Evolutionary conservation across 2,329 filamentous ascomycete genomes (phyloP).

Genomic region (Venturia carpophila): DNA sequence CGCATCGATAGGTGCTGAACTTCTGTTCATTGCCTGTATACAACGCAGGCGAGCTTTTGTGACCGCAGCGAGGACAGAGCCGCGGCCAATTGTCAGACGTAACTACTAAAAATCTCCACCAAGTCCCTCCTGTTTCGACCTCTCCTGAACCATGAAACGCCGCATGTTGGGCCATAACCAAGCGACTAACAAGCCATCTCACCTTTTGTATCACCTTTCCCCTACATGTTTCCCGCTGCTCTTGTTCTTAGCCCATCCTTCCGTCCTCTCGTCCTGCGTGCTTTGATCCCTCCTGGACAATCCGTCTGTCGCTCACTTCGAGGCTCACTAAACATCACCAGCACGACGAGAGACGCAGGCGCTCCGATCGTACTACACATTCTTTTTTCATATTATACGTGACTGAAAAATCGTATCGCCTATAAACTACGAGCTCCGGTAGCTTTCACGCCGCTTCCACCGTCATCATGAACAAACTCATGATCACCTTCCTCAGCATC

Average conservation of each 20-base stretch:
- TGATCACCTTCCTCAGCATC: slow-evolving; percentile 43
- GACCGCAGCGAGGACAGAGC: not conserved
- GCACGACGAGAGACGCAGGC: slow-evolving; percentile 17
- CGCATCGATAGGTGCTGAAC: not conserved
- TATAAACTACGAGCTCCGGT: slow-evolving; percentile 3
- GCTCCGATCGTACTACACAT: slow-evolving; percentile 6
- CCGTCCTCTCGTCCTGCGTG: not conserved
- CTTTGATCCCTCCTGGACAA: slow-evolving; percentile 2
- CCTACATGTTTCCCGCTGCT: slow-evolving; percentile 6
- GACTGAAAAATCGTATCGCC: not conserved
- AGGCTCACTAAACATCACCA: not conserved
- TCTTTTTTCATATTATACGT: not conserved
- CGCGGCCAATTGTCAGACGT: not conserved
- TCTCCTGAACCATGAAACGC: slow-evolving; percentile 12
- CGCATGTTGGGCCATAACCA: not conserved
- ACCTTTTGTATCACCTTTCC: not conserved
- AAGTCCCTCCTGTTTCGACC: not conserved
- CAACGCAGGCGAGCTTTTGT: not conserved
- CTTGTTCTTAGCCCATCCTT: not conserved
- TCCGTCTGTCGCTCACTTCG: slow-evolving; percentile 8
- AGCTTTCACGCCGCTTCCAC: slow-evolving; percentile 21
- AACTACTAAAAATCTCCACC: not conserved
- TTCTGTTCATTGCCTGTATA: not conserved
- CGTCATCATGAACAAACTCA: slow-evolving; percentile 43
- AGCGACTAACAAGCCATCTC: not conserved